A percentile compares a stretch with the other conserved stretches of the same genome.
Conservation (phyloP, 495 filamentous ascomycete species). For the Tuber microsphaerosporum region DNA sequence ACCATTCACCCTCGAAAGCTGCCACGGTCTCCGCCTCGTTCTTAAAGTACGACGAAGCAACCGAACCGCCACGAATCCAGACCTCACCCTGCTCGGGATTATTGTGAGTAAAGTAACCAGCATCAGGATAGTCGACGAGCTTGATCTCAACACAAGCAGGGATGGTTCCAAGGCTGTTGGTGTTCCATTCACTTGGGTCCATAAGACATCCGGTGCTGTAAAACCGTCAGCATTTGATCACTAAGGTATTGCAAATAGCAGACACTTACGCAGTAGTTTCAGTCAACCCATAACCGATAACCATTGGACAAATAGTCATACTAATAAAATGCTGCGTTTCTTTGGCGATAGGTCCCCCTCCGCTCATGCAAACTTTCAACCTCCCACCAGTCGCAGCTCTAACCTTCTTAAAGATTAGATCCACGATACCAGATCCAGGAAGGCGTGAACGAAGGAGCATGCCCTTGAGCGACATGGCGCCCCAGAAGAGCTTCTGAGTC, state of each 20-base stretch:
- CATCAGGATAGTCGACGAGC: conserved; percentile 90
- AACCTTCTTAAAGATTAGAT: conserved; percentile 83
- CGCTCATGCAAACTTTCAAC: conserved; percentile 75
- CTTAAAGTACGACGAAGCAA: conserved; percentile 68
- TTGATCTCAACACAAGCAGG: conserved; percentile 82
- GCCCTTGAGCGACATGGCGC: conserved; percentile 73
- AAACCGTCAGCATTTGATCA: conserved; percentile 21
- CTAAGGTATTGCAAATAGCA: neutral
- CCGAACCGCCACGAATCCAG: conserved; percentile 75
- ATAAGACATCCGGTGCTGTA: conserved; percentile 73
- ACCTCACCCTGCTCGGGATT: conserved; percentile 85
- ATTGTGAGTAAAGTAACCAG: conserved; percentile 80
- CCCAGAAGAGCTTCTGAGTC: conserved; percentile 84
- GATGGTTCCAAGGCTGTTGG: conserved; percentile 69
- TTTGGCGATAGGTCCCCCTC: conserved; percentile 76
- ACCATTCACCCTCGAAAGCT: conserved; percentile 76
- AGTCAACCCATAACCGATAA: conserved; percentile 84
- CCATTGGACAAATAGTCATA: conserved; percentile 81
- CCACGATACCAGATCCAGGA: conserved; percentile 64
- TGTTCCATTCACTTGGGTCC: conserved; percentile 84
- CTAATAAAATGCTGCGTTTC: conserved; percentile 84
- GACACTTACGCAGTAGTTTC: conserved; percentile 65
- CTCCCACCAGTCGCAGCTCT: conserved; percentile 83
- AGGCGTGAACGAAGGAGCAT: conserved; percentile 69
- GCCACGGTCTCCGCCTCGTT: conserved; percentile 78